Base-by-base conservation (phyloP, 352 stramenopile genomes). In the Elongisporangium senticosum region DNA sequence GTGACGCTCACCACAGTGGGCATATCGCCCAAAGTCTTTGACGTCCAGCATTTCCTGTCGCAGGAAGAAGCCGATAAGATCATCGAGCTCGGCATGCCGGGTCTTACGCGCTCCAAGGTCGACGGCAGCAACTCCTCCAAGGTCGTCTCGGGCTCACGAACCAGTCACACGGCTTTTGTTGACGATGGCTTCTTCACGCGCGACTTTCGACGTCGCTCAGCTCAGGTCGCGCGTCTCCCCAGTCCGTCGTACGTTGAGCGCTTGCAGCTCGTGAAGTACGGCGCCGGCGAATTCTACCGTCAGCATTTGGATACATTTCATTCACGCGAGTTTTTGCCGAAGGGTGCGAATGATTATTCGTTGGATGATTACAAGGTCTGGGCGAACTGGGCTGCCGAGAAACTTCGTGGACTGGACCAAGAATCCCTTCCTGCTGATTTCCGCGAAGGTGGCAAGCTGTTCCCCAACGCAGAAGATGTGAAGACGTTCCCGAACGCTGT, bases 271-370 rank as follows among this genome's bases (percentile, higher is more conserved):
- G 83, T 95, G 13, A 81, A 82, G 0, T 95, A 95, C 48, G 78
- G 56, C 7, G 80, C 81, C 33, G 85, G 85, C 11, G 79, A 95
- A 56, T 93, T 95, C 56, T 93, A 91, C 67, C 80, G 82, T 22
- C 69, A 89, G 71, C 83, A 93, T 55, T 68, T 89, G 19, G 85
- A 95, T 55, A 92, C 81, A 43, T 95, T 95, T 54, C 75, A 90
- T 62, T 87, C 81, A 48, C 71, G 74, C 2, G 67, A 92, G 3
- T 84, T 92, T 43, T 23, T 92, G 23, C 84, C 84, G 1, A 88
- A 87, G 51, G 67, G 55, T 5, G 50, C 61, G 11, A 56, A 70
- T 10, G 52, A 72, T 19, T 59, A 71, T 8, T 76, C 61, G 14
- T 72, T 77, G 37, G 74, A 90, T 17, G 79, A 90, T 56, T 93